These are phyloP conservation scores for Senna tora DNA, from an alignment of 306 rosid genomes.

Conservation along the genomic window DNA sequence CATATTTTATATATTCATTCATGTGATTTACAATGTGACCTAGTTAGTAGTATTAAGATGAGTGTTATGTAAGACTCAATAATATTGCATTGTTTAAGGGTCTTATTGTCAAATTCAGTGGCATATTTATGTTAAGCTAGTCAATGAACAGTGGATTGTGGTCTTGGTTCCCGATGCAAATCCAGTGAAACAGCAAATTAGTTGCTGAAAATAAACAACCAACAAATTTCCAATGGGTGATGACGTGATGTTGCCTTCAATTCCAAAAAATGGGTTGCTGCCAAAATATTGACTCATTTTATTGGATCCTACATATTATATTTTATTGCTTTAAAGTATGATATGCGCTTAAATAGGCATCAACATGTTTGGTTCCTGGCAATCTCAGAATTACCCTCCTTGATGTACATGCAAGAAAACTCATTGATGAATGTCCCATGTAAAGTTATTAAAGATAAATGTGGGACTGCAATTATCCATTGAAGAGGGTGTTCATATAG, in stretches of 20 bases:
- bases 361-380: slow-evolving; percentile 26
- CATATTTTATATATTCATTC: not conserved
- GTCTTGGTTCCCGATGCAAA: not conserved
- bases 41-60: not conserved
- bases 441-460: slow-evolving; percentile 19
- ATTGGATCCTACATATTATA: not conserved
- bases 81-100: not conserved
- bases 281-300: not conserved
- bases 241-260: not conserved
- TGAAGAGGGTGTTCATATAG: slow-evolving; percentile 29
- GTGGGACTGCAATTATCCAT: not conserved
- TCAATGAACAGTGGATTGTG: not conserved
- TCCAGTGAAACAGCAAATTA: not conserved
- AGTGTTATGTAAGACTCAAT: not conserved
- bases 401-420: slow-evolving; percentile 9
- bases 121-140: not conserved
- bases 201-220: not conserved
- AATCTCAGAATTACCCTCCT: slow-evolving; percentile 35
- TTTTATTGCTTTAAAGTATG: not conserved
- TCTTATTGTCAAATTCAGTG: not conserved
- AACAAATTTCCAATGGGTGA: not conserved
- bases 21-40: not conserved
- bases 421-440: slow-evolving; percentile 8
- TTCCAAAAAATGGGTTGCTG: not conserved
- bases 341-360: not conserved